A percentile compares a stretch with the other conserved stretches of the same genome.
Conservation (phyloP, 176 grass and related monocot genomes). For the Urochloa ruziziensis region DNA sequence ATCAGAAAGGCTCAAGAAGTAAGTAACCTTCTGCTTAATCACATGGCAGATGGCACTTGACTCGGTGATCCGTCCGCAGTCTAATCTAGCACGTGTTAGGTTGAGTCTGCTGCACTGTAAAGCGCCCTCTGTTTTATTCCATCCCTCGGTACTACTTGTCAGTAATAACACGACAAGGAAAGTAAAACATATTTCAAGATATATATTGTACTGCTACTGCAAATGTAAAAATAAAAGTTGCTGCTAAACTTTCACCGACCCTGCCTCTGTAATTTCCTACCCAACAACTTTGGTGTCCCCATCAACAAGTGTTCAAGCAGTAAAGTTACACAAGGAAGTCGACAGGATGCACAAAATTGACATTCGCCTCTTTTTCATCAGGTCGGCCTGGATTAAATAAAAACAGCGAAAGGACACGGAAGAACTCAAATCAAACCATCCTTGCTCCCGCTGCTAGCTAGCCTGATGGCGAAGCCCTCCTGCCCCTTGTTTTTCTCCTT, state of each 20-base stretch:
- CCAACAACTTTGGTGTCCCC: not conserved
- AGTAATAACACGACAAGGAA: not conserved
- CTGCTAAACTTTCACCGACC: not conserved
- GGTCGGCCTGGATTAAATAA: not conserved
- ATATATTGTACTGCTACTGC: not conserved
- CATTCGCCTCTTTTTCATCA: not conserved
- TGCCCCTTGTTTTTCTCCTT: not conserved
- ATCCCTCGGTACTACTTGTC: not conserved
- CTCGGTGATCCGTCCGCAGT: not conserved
- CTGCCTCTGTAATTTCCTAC: not conserved
- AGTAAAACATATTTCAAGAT: no score
- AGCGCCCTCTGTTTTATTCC: constrained; percentile 4
- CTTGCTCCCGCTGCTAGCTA: not conserved
- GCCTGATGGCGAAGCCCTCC: not conserved
- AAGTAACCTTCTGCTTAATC: not conserved
- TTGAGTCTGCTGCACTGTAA: constrained; percentile 39
- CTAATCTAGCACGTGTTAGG: constrained; percentile 42
- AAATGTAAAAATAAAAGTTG: not conserved
- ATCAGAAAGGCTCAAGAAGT: not conserved
- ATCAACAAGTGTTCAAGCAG: not conserved
- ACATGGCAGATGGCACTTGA: not conserved
- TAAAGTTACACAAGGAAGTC: not conserved
- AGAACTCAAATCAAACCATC: not conserved
- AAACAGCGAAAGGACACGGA: not conserved
- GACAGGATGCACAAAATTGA: not conserved